Evolutionary conservation across 78 protist species (phyloP).

Genomic region (Polysphondylium violaceum): DNA sequence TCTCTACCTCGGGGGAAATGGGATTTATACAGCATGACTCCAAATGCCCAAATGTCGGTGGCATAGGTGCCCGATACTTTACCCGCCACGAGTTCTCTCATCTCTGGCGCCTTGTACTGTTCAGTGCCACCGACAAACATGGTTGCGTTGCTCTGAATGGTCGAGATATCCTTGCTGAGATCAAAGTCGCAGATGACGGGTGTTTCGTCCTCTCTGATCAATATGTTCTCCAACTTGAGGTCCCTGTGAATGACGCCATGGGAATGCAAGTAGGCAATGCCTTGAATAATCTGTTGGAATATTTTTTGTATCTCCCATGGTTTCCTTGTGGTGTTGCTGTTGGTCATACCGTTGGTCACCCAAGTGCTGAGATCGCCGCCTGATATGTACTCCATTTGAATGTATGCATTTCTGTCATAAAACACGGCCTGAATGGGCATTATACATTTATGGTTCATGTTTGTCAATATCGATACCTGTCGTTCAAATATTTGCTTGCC

Average conservation of each 20-base stretch:
- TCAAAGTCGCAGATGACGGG: conserved; percentile 64
- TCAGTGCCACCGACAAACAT: conserved; percentile 58
- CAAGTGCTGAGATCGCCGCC: conserved; percentile 48
- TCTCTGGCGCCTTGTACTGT: conserved; percentile 55
- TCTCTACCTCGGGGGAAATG: conserved; percentile 30
- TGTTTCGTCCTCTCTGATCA: conserved; percentile 35
- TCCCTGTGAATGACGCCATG: conserved; percentile 91
- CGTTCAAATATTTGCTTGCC: conserved; percentile 68
- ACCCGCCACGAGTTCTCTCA: conserved; percentile 41
- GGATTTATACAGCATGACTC: conserved; percentile 58
- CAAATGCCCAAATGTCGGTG: conserved; percentile 76
- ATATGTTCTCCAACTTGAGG: conserved; percentile 78
- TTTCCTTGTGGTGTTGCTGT: neutral
- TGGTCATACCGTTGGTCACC: neutral
- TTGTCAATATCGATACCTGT: conserved; percentile 49
- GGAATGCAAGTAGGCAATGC: conserved; percentile 89
- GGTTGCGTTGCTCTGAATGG: neutral
- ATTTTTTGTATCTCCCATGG: conserved; percentile 79
- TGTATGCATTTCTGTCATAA: conserved; percentile 59
- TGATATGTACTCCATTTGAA: conserved; percentile 51
- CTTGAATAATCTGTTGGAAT: conserved; percentile 79
- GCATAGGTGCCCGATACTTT: conserved; percentile 17
- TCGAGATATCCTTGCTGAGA: conserved; percentile 17
- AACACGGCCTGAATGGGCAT: conserved; percentile 68
- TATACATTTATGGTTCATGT: conserved; percentile 58